Conservation (phyloP, 352 stramenopile species). For the Phytopythium cucurbitacearum region DNA sequence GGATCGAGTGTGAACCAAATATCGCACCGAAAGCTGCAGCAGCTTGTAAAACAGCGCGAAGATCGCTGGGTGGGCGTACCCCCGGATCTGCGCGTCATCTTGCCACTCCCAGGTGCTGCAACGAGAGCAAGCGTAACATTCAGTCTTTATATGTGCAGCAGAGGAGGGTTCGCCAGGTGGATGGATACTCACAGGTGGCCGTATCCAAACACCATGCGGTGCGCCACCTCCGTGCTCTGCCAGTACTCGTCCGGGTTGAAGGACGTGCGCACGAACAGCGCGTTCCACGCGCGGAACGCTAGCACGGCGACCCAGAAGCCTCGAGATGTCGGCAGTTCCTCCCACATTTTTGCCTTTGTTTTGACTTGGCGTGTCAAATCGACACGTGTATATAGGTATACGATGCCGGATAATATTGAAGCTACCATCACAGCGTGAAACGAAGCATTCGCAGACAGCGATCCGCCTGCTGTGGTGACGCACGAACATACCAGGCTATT, state of each 20-base stretch:
- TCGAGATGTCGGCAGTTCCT: slow-evolving; percentile 26
- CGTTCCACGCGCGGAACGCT: slow-evolving; percentile 73
- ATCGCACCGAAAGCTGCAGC: slow-evolving; percentile 48
- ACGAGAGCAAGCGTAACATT: slow-evolving; percentile 1
- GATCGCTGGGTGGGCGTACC: slow-evolving; percentile 71
- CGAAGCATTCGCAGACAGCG: too few species aligned
- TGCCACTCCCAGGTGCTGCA: slow-evolving; percentile 87
- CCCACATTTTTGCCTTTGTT: slow-evolving; percentile 16
- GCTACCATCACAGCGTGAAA: too few species aligned
- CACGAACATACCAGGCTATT: too few species aligned
- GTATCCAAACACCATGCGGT: slow-evolving; percentile 84
- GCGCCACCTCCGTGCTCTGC: slow-evolving; percentile 85
- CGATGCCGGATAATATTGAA: neutral
- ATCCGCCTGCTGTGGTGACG: too few species aligned
- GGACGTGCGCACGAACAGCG: slow-evolving; percentile 77
- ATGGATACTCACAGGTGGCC: slow-evolving; percentile 56
- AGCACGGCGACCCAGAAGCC: slow-evolving; percentile 49
- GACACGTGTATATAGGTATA: neutral
- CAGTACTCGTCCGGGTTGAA: slow-evolving; percentile 90
- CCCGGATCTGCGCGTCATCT: slow-evolving; percentile 55
- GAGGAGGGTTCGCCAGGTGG: neutral
- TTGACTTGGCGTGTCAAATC: neutral
- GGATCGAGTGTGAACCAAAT: neutral
- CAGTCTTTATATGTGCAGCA: neutral
- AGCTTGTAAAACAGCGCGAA: slow-evolving; percentile 82